These are phyloP conservation scores for Pyrenochaeta sp. DNA, from an alignment of 2,329 filamentous ascomycete genomes.

Conservation along the genomic window DNA sequence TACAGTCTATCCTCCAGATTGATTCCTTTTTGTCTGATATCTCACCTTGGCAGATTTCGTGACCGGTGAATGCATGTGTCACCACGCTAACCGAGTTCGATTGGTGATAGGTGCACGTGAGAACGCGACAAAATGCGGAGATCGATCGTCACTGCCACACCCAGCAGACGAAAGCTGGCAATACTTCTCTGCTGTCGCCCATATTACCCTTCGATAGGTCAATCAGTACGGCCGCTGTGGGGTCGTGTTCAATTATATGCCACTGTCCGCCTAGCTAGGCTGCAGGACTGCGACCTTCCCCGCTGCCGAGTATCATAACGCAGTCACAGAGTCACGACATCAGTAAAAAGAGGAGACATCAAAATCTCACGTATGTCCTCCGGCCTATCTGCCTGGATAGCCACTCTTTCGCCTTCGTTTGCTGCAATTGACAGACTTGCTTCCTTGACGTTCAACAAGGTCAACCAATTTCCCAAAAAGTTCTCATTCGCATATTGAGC, in stretches of 20 bases:
- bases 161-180: no score
- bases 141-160: no score
- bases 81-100: no score
- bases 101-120: no score
- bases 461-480: neutral
- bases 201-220: no score
- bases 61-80: no score
- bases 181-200: no score
- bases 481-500: slow-evolving; percentile 6
- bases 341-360: neutral
- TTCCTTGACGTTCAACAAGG: neutral
- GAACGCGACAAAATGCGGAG: no score
- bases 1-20: no score
- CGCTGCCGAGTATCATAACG: neutral
- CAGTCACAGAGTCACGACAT: neutral
- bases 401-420: neutral
- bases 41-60: no score
- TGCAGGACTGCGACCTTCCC: neutral
- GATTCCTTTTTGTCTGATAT: no score
- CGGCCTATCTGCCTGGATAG: neutral
- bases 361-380: neutral
- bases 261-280: slow-evolving; percentile 3
- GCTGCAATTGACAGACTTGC: neutral
- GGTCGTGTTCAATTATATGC: no score
- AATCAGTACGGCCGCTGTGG: slow-evolving; percentile 1